Base-by-base conservation (phyloP, 2,329 filamentous ascomycete species). In the Diplocarpon mali region DNA sequence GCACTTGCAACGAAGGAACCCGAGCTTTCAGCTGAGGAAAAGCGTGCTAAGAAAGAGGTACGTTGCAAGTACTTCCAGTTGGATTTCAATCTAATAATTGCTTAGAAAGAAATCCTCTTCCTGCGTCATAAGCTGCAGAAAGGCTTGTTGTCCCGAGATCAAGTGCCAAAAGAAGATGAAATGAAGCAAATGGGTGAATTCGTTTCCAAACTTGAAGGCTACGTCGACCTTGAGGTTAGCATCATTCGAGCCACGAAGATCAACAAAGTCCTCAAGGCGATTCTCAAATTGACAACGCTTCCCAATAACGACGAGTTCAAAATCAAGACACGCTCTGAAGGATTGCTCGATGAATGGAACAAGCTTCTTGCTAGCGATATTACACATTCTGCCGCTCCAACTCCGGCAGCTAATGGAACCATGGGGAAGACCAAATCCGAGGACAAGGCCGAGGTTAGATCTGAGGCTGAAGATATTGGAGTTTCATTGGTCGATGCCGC, bases 231-330 rank as follows among this genome's bases (percentile, higher is more conserved):
- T 4, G 90, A 96, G 62, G 86, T 85, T 27, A 79, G 80, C 53
- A 92, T 95, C 57, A 95, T 96, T 58, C 80, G 85, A 52, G 72
- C 70, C 12, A 98, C 92, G 50, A 98, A 96, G 73, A 95, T 98
- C 66, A 90, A 96, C 77, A 98, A 98, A 69, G 90, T 98, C 10
- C 74, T 98, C 46, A 95, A 93, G 69, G 88, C 83, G 4, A 92
- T 98, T 54, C 70, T 95, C 58, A 95, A 95, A 69, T 72, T 98
- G 8, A 35, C 35, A 29, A 73, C 73, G 3, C 94, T 98, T 55
- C 89, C 89, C 5, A 82, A 81, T 49, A 92, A 98, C 53, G 85
- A 89, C 30, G 85, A 94, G 54, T 93, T 83, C 64, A 69, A 84
- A 44, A 95, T 98, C 76, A 93, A 92, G 69, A 71, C 80, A 53